Conservation (phyloP, 306 rosid genomes). For the Trifolium pratense region DNA sequence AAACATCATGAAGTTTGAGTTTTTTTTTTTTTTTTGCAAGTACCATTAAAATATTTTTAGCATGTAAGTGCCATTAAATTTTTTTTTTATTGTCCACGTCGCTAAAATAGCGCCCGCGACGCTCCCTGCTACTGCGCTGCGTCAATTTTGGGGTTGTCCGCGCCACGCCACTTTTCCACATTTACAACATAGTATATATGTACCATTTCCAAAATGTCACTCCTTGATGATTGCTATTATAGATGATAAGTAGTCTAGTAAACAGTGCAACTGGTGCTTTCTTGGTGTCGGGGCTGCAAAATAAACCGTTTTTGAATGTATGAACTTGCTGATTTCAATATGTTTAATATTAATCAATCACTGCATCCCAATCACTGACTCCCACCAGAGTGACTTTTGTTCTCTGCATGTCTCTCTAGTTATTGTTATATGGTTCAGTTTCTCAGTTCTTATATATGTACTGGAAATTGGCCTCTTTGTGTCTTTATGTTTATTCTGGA, state of each 20-base stretch:
- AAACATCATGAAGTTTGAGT: too few relatives aligned
- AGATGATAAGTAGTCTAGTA: slow-evolving; percentile 1
- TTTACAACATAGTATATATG: too few relatives aligned
- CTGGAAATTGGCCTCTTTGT: background rate
- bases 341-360: background rate
- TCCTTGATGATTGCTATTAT: slow-evolving; percentile 1
- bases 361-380: background rate
- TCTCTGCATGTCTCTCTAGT: background rate
- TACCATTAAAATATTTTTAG: too few relatives aligned
- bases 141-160: too few relatives aligned
- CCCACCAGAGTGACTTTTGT: background rate
- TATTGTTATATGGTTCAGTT: background rate
- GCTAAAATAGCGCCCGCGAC: too few relatives aligned
- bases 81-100: too few relatives aligned
- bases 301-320: background rate
- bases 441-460: background rate
- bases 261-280: background rate
- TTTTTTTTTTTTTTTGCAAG: too few relatives aligned
- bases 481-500: background rate
- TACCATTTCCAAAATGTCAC: background rate
- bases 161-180: too few relatives aligned
- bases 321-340: background rate
- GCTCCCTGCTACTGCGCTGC: too few relatives aligned
- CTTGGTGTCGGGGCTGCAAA: background rate
- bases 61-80: too few relatives aligned